phyloP scores from a whole-genome alignment of 2,329 filamentous ascomycete genomes.

The Kalaharituber pfeilii region DNA sequence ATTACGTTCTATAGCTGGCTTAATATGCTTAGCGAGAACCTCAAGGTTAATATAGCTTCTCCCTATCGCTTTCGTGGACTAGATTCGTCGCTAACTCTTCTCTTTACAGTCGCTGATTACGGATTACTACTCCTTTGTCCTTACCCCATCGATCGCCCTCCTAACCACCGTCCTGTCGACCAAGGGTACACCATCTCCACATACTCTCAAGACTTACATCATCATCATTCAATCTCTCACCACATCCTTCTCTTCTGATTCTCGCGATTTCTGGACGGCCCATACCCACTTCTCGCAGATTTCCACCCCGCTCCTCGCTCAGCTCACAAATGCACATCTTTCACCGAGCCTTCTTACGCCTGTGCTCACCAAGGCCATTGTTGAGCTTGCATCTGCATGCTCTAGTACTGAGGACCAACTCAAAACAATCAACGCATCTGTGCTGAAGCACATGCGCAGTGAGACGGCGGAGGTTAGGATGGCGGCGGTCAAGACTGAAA shows the following conservation, averaged over 20 bases:
- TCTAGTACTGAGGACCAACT: constrained; percentile 77
- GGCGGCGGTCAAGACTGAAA: constrained; percentile 66
- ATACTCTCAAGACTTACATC: constrained; percentile 18
- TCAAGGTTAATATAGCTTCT: constrained; percentile 39
- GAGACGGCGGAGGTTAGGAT: constrained; percentile 56
- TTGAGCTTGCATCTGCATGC: constrained; percentile 38
- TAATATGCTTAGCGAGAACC: constrained; percentile 57
- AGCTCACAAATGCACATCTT: constrained; percentile 36
- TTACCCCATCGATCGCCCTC: constrained; percentile 54
- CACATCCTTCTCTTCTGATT: constrained; percentile 69
- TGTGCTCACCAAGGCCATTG: constrained; percentile 52
- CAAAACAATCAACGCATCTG: constrained; percentile 63
- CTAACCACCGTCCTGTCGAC: constrained; percentile 31
- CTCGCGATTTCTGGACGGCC: constrained; percentile 68
- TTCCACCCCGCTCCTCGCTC: constrained; percentile 48
- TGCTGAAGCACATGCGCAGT: constrained; percentile 63
- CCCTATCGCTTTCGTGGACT: neutral
- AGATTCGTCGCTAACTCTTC: constrained; percentile 14
- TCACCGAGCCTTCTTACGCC: constrained; percentile 27
- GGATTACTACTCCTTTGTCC: constrained; percentile 67
- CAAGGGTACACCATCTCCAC: constrained; percentile 10
- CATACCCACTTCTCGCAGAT: constrained; percentile 63
- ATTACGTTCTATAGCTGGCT: constrained; percentile 56
- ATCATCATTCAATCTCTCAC: constrained; percentile 53
- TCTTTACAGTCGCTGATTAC: constrained; percentile 60